Conservation (phyloP, 352 stramenopile genomes). For the Aphanomyces cochlioides region DNA sequence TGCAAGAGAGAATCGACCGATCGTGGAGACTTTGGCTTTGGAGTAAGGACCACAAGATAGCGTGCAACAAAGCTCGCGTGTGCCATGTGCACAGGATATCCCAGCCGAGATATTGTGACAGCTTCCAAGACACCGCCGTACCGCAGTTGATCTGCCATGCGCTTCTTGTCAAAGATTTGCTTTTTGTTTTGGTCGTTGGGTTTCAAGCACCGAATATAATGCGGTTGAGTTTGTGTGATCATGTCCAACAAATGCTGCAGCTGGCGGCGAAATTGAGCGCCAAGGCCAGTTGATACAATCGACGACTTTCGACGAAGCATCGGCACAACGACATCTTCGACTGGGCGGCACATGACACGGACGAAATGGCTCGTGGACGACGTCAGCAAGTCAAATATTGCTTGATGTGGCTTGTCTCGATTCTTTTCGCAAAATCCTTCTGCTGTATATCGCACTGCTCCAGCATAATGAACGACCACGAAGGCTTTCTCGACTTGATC, state of each 20-base stretch:
- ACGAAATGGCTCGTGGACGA: slow-evolving; percentile 55
- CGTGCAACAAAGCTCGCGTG: slow-evolving; percentile 62
- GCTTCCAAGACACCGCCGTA: slow-evolving; percentile 84
- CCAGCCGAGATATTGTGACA: slow-evolving; percentile 79
- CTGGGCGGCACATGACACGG: slow-evolving; percentile 66
- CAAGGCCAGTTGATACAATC: slow-evolving; percentile 73
- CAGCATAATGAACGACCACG: slow-evolving; percentile 79
- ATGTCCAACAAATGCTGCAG: slow-evolving; percentile 89
- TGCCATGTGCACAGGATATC: slow-evolving; percentile 73
- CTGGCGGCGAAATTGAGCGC: slow-evolving; percentile 91
- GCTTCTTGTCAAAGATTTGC: slow-evolving; percentile 82
- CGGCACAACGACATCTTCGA: slow-evolving; percentile 53
- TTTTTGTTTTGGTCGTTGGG: slow-evolving; percentile 93
- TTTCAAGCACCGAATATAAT: slow-evolving; percentile 99
- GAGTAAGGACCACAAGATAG: slow-evolving; percentile 41
- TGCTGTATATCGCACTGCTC: slow-evolving; percentile 64
- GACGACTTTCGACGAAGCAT: slow-evolving; percentile 54
- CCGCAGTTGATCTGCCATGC: slow-evolving; percentile 71
- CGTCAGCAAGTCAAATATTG: slow-evolving; percentile 62
- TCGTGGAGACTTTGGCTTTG: no score
- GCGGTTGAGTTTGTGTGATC: slow-evolving; percentile 93
- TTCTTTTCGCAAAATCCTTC: slow-evolving; percentile 86
- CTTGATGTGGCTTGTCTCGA: slow-evolving; percentile 79
- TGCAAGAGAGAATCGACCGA: slow-evolving; percentile 33
- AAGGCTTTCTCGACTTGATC: slow-evolving; percentile 72